These are phyloP conservation scores for Helotiales sp. DNA, from an alignment of 2,329 filamentous ascomycete species.

Conservation along the genomic window DNA sequence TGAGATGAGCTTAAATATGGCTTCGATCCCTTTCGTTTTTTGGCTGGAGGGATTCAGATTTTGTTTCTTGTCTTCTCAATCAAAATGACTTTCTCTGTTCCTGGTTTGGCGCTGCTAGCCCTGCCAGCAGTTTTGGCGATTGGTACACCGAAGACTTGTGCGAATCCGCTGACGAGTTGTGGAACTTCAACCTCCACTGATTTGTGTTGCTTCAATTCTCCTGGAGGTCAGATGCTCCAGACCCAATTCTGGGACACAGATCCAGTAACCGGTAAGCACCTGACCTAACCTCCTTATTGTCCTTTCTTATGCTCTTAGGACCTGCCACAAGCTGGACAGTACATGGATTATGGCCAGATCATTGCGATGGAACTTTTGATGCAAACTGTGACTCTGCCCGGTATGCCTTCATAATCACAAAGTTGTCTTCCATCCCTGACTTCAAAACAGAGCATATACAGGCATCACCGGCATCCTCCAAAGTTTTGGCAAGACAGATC, in stretches of 20 bases:
- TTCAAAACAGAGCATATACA: conserved; percentile 52
- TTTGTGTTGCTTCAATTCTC: conserved; percentile 76
- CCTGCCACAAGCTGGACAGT: conserved; percentile 63
- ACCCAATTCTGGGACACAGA: conserved; percentile 81
- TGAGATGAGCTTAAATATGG: conserved; percentile 15
- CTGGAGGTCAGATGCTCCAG: conserved; percentile 71
- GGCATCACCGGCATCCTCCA: conserved; percentile 68
- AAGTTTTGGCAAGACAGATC: conserved; percentile 56
- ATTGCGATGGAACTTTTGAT: conserved; percentile 73
- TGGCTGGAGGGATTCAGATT: background rate
- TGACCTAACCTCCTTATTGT: background rate
- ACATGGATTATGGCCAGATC: conserved; percentile 69
- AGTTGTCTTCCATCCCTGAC: background rate
- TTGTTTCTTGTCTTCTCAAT: conserved; percentile 2
- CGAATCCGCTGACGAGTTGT: conserved; percentile 49
- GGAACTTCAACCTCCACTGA: conserved; percentile 64
- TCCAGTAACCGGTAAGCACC: conserved; percentile 53
- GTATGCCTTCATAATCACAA: background rate
- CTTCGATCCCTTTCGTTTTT: background rate
- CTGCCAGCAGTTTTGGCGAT: conserved; percentile 28
- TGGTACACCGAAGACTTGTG: conserved; percentile 36
- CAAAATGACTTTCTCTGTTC: conserved; percentile 17
- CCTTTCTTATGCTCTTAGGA: conserved; percentile 6
- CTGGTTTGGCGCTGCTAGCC: conserved; percentile 18
- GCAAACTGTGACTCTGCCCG: conserved; percentile 67